Base-by-base conservation (phyloP, 352 stramenopile genomes). In the Globisporangium radiosum region DNA sequence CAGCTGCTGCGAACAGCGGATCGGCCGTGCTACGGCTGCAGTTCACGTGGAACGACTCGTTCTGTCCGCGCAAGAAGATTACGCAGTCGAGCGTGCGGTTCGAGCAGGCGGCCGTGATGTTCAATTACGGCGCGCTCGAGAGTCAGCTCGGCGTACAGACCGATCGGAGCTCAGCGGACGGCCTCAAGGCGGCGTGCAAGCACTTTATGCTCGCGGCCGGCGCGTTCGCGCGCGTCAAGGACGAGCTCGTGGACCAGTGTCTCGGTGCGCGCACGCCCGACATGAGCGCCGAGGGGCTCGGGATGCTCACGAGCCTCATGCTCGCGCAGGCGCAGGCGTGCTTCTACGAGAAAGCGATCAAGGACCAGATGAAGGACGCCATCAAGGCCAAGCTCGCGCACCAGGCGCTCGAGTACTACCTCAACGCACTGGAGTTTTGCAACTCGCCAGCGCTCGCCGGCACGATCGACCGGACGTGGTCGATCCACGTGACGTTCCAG, bases 41-140 rank as follows among this genome's bases (percentile, higher is more conserved):
- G 45, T 97, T 97, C 63, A 83, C 81, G n/a, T 97, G 90, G 90
- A 90, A 83, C 69, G 89, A 97, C 56, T 94, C 90, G 57, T 95
- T 97, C 64, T 91, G 79, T 59, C 87, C 89, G 17, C 87, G 78
- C 48, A 95, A 95, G 62, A 91, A 93, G 65, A 81, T 74, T 53
- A 78, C 72, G 37, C 75, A 92, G 55, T 66, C 57, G 15, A 74
- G 73, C 4, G 60, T 96, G 1, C 62, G 66, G 11, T 96, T 90
- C 60, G 89, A 97, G 61, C 79, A 78, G 52, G 84, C 79, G 4
- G 77, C 79, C 54, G 72, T 95, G n/a, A 69, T 96, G 66, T 97
- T 96, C 70, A 96, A 96, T 63, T 71, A 87, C 10, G 89, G 79
- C 37, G 84, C 87, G 3, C 65, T 95, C 25, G 80, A 90, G 64